Percentiles rank a stretch among this genome's conserved stretches.
These are phyloP conservation scores for Peniophora sp. DNA, from an alignment of 1,284 basidiomycete genomes.

Conservation along the genomic window DNA sequence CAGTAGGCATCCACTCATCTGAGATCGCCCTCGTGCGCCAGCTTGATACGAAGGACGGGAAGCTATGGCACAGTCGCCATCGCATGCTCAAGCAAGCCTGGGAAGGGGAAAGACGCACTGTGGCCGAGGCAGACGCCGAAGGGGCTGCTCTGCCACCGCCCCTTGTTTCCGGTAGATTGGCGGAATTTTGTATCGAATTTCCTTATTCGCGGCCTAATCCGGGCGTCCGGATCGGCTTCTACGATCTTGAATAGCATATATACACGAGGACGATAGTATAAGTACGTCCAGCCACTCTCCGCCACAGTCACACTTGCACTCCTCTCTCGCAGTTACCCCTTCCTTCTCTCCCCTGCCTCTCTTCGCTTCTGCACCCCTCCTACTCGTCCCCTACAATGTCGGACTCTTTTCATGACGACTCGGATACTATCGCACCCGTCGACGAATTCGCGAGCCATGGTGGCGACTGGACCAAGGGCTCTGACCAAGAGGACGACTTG, in stretches of 20 bases:
- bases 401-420: no score
- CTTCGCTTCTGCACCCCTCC: no score
- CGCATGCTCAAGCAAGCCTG: background rate
- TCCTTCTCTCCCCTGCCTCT: no score
- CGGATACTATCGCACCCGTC: no score
- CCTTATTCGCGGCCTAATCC: background rate
- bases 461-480: no score
- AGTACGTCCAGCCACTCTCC: background rate
- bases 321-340: no score
- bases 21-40: slow-evolving; percentile 21
- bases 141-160: background rate
- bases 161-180: background rate
- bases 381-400: no score
- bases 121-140: background rate
- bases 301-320: no score
- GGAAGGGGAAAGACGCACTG: background rate
- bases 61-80: slow-evolving; percentile 40
- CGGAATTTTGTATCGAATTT: background rate
- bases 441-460: no score
- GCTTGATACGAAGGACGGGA: background rate
- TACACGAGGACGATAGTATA: background rate
- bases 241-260: background rate
- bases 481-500: no score
- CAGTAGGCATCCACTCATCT: slow-evolving; percentile 38
- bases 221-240: background rate